phyloP scores from a whole-genome alignment of 192 early-diverging fungal species.

The Thamnidium elegans region DNA sequence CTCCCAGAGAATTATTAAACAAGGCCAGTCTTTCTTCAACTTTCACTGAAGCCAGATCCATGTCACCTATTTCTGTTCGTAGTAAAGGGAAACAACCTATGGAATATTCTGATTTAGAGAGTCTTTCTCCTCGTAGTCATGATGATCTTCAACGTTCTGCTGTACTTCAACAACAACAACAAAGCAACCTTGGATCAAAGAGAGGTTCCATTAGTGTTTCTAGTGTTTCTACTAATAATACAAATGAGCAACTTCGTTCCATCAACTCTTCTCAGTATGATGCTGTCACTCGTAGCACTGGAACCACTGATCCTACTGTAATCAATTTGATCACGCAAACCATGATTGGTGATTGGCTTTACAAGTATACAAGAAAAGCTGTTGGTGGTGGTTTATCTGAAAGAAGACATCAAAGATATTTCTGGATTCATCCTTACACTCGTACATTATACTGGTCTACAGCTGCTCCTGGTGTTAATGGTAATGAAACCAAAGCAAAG shows the following conservation, averaged over 20 bases:
- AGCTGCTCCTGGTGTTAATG: conserved; percentile 50
- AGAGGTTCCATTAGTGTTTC: conserved; percentile 1
- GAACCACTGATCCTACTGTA: conserved; percentile 1
- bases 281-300: conserved; percentile 34
- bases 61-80: conserved; percentile 1
- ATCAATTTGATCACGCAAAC: conserved; percentile 54
- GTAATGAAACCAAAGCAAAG: conserved; percentile 37
- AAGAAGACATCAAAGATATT: conserved; percentile 64
- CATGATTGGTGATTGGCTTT: conserved; percentile 74
- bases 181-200: background rate
- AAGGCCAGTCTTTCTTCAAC: background rate
- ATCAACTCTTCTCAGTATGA: conserved; percentile 3
- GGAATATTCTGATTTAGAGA: conserved; percentile 13
- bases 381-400: conserved; percentile 48
- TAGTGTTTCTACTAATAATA: conserved; percentile 16
- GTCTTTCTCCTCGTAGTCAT: conserved; percentile 2
- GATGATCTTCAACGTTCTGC: conserved; percentile 1
- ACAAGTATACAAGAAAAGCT: conserved; percentile 63
- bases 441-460: conserved; percentile 73
- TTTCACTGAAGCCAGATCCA: background rate
- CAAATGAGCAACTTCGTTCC: conserved; percentile 14
- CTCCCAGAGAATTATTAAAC: conserved; percentile 5
- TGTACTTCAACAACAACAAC: background rate
- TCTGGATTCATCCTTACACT: conserved; percentile 79
- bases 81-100: conserved; percentile 11